Evolutionary conservation across 2,329 filamentous ascomycete genomes (phyloP).

Genomic region (Cladosporium oxysporum): DNA sequence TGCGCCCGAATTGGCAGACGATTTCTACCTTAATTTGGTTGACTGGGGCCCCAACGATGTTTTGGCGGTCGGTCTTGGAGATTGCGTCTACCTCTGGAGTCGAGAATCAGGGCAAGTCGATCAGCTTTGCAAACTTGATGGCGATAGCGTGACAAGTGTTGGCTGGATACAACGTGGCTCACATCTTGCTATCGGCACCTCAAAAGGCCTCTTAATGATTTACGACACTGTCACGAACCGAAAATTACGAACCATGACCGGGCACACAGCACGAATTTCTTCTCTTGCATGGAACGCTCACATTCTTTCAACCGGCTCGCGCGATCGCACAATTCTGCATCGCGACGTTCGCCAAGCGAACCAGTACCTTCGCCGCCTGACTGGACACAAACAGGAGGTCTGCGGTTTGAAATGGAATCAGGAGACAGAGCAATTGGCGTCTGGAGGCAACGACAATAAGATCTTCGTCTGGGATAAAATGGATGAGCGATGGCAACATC

Average conservation of each 20-base stretch:
- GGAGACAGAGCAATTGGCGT: conserved; percentile 91
- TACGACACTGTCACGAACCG: conserved; percentile 92
- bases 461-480: conserved; percentile 98
- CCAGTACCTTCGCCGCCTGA: conserved; percentile 82
- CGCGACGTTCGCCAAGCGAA: conserved; percentile 91
- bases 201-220: conserved; percentile 92
- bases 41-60: conserved; percentile 98
- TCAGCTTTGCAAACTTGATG: conserved; percentile 87
- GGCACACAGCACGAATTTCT: conserved; percentile 89
- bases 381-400: conserved; percentile 96
- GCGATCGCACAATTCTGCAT: conserved; percentile 91
- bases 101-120: conserved; percentile 87
- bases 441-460: conserved; percentile 97
- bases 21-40: conserved; percentile 96
- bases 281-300: conserved; percentile 97
- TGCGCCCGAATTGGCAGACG: conserved; percentile 91
- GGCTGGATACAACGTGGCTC: conserved; percentile 96
- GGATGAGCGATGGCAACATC: conserved; percentile 86
- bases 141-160: conserved; percentile 94
- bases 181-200: conserved; percentile 91
- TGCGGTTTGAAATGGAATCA: conserved; percentile 97
- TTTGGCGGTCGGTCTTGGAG: conserved; percentile 86
- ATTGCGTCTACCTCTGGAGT: conserved; percentile 98
- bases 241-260: conserved; percentile 91
- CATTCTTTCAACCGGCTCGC: conserved; percentile 91